Conservation (phyloP, 441 rosid species). For the Aleurites moluccanus region DNA sequence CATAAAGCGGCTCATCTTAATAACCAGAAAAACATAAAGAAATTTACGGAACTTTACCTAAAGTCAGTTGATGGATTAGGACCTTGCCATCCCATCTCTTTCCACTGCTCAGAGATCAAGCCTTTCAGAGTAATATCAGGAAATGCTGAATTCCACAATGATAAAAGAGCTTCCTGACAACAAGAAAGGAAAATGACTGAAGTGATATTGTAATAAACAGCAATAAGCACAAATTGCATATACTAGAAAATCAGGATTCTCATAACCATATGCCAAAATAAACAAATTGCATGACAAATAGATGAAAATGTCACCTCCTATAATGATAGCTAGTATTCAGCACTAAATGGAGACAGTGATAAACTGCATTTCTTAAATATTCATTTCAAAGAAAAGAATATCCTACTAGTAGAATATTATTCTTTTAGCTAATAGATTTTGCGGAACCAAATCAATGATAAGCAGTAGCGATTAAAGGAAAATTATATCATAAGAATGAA, state of each 20-base stretch:
- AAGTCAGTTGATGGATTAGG: constrained; percentile 97
- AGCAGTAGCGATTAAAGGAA: background rate
- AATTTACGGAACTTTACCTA: constrained; percentile 46
- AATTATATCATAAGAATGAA: constrained; percentile 15
- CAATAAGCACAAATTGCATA: background rate
- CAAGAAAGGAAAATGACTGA: constrained; percentile 16
- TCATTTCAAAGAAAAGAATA: too few relatives aligned
- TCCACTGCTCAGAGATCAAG: constrained; percentile 94
- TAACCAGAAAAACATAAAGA: background rate
- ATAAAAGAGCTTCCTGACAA: constrained; percentile 74
- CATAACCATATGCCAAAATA: background rate
- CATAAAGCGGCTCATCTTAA: background rate
- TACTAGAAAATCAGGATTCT: background rate
- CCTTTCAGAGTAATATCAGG: constrained; percentile 61
- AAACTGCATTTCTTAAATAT: too few relatives aligned
- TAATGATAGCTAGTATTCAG: background rate
- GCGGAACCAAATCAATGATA: background rate
- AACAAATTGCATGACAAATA: background rate
- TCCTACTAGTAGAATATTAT: too few relatives aligned
- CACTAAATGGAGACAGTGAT: background rate
- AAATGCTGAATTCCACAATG: constrained; percentile 75
- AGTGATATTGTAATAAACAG: background rate
- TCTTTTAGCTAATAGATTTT: background rate
- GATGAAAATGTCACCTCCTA: background rate
- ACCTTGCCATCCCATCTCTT: constrained; percentile 99